A percentile compares a stretch with the other conserved stretches of the same genome.
These are phyloP conservation scores for Candida maesae DNA, from an alignment of 805 yeast species.

Conservation along the genomic window DNA sequence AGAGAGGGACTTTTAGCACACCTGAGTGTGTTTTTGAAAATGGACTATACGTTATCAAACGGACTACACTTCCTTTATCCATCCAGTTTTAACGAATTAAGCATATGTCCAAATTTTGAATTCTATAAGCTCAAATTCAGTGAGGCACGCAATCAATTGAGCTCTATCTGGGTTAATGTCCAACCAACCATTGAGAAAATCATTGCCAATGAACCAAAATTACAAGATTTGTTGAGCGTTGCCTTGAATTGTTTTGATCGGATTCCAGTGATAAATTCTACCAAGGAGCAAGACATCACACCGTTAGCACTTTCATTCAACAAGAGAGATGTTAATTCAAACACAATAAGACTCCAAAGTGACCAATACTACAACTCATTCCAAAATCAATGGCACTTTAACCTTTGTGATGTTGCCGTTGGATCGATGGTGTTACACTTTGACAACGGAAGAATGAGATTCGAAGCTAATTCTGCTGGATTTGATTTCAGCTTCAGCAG, in stretches of 20 bases:
- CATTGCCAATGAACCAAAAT: constrained; percentile 37
- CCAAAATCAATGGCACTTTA: constrained; percentile 75
- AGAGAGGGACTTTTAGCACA: constrained; percentile 68
- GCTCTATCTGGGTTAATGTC: constrained; percentile 60
- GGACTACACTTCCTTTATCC: constrained; percentile 70
- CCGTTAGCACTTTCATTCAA: constrained; percentile 38
- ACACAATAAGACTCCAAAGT: constrained; percentile 45
- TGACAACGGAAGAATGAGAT: constrained; percentile 44
- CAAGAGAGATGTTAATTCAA: constrained; percentile 38
- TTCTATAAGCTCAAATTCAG: constrained; percentile 60
- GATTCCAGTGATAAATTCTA: constrained; percentile 45
- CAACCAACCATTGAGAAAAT: constrained; percentile 46
- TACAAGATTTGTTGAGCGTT: constrained; percentile 45
- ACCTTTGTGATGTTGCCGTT: constrained; percentile 56
- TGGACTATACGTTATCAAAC: constrained; percentile 71
- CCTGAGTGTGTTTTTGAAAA: constrained; percentile 59
- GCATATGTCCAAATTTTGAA: constrained; percentile 60
- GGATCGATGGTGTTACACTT: constrained; percentile 46
- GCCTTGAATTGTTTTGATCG: constrained; percentile 61
- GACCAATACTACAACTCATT: constrained; percentile 62
- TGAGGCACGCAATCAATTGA: constrained; percentile 55
- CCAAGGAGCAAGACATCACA: constrained; percentile 37
- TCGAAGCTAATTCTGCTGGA: constrained; percentile 55
- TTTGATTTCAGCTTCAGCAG: constrained; percentile 56
- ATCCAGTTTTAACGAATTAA: constrained; percentile 63